A percentile compares a stretch with the other conserved stretches of the same genome.
phyloP scores from a whole-genome alignment of 129 eudicot species.

The Lonicera japonica region DNA sequence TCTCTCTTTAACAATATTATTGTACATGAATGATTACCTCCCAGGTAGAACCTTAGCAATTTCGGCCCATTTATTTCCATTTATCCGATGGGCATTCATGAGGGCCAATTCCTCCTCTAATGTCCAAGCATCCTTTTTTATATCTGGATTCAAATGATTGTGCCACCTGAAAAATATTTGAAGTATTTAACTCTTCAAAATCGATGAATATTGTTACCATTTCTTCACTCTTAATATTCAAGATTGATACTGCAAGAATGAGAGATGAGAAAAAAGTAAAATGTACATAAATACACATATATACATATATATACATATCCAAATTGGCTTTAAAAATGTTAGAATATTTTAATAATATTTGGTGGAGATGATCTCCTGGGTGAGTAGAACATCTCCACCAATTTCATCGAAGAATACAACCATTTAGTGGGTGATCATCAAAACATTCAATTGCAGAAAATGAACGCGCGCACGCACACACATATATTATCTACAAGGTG shows the following conservation, averaged over 20 bases:
- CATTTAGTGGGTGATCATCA: no score
- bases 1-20: background rate
- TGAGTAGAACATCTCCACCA: no score
- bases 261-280: background rate
- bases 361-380: no score
- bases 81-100: constrained; percentile 43
- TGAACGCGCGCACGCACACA: no score
- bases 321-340: no score
- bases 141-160: constrained; percentile 57
- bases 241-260: background rate
- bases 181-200: constrained; percentile 3
- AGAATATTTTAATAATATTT: no score
- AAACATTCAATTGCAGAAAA: no score
- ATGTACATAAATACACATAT: no score
- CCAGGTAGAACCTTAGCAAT: constrained; percentile 58
- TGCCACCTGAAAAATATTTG: constrained; percentile 45
- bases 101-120: constrained; percentile 57
- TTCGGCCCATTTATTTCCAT: constrained; percentile 75
- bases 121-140: constrained; percentile 61
- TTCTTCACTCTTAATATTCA: background rate
- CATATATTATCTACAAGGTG: no score
- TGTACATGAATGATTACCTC: constrained; percentile 23
- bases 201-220: background rate
- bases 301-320: no score
- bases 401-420: no score